Percentiles rank a stretch among this genome's conserved stretches.
These are phyloP conservation scores for Hyaloscypha finlandica DNA, from an alignment of 495 filamentous ascomycete species.

Conservation along the genomic window DNA sequence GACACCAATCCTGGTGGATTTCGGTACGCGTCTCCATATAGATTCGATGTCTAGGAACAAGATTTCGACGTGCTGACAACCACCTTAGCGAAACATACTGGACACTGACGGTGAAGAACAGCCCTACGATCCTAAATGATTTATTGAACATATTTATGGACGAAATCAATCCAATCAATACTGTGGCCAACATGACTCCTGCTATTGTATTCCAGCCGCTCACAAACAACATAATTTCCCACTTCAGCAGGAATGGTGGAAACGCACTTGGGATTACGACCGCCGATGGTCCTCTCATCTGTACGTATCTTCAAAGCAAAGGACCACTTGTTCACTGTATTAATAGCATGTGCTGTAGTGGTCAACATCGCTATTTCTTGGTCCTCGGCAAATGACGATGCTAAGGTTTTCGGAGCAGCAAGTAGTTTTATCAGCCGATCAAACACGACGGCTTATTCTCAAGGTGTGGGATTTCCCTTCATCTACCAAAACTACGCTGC, in stretches of 20 bases:
- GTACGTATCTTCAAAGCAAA: constrained; percentile 19
- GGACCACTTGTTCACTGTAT: neutral
- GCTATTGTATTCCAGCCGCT: constrained; percentile 53
- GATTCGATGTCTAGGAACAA: neutral
- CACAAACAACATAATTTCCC: constrained; percentile 39
- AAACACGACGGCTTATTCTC: constrained; percentile 41
- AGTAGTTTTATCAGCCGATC: constrained; percentile 33
- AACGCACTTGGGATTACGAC: constrained; percentile 54
- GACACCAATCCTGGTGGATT: constrained; percentile 42
- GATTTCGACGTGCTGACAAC: neutral
- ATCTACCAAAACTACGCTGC: constrained; percentile 46
- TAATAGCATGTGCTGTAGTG: neutral
- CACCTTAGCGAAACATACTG: constrained; percentile 41
- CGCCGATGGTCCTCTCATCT: constrained; percentile 38
- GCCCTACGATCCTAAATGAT: constrained; percentile 34
- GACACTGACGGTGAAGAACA: constrained; percentile 39
- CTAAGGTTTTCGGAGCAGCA: constrained; percentile 34
- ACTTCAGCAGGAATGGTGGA: constrained; percentile 47
- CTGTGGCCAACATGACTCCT: constrained; percentile 41
- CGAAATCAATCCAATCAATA: constrained; percentile 38
- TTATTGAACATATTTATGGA: constrained; percentile 40
- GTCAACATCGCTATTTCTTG: constrained; percentile 36
- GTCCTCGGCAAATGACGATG: constrained; percentile 37
- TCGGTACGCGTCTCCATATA: constrained; percentile 32
- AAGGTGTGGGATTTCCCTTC: constrained; percentile 37